phyloP scores from a whole-genome alignment of 345 rosid species.

The Lumnitzera racemosa region DNA sequence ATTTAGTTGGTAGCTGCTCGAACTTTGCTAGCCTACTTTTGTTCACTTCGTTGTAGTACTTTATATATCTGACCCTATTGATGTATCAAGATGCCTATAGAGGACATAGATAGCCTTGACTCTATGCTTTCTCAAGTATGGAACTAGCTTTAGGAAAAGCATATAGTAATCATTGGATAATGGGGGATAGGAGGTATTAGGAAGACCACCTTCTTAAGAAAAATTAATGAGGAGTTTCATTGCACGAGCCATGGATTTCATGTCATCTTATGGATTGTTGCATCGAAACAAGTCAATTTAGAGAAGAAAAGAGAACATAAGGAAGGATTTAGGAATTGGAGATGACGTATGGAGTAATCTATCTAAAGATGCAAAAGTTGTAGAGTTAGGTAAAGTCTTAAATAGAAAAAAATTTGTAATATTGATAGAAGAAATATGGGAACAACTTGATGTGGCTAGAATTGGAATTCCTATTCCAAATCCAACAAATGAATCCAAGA shows the following conservation, averaged over 20 bases:
- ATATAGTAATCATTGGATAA: slow-evolving; percentile 9
- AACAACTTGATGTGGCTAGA: neutral
- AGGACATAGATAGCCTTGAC: neutral
- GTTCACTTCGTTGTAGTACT: too few species aligned
- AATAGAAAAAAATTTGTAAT: slow-evolving; percentile 12
- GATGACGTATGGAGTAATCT: neutral
- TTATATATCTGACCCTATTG: too few species aligned
- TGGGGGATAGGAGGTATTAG: slow-evolving; percentile 17
- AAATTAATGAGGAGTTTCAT: slow-evolving; percentile 10
- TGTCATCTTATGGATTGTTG: slow-evolving; percentile 10
- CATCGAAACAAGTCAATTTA: slow-evolving; percentile 1
- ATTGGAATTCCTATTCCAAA: slow-evolving; percentile 15
- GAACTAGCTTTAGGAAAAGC: neutral
- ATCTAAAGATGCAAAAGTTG: neutral
- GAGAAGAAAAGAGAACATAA: slow-evolving; percentile 2
- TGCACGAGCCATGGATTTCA: neutral
- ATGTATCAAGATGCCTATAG: neutral
- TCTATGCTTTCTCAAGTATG: neutral
- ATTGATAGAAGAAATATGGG: slow-evolving; percentile 15
- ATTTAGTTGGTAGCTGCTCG: too few species aligned
- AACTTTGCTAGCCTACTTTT: too few species aligned
- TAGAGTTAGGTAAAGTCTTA: neutral
- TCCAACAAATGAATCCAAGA: neutral
- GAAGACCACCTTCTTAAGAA: slow-evolving; percentile 15
- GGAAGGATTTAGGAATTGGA: neutral